Evolutionary conservation across 345 rosid genomes (phyloP).

Genomic region (Rhizophora mangle): DNA sequence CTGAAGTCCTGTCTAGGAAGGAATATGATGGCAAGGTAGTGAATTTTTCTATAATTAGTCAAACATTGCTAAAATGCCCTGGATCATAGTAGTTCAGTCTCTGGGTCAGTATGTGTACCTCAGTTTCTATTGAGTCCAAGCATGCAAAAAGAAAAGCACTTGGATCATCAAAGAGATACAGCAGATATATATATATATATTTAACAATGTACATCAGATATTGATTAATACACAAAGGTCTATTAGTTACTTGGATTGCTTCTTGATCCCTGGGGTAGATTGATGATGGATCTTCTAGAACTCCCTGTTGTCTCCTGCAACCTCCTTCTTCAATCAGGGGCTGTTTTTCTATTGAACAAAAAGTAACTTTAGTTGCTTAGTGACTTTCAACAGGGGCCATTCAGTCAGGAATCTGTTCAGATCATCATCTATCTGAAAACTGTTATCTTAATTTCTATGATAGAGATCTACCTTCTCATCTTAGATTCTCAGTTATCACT

Average conservation of each 20-base stretch:
- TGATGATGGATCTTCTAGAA: neutral
- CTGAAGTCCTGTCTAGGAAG: slow-evolving; percentile 61
- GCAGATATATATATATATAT: no score
- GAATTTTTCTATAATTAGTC: neutral
- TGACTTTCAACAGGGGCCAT: no score
- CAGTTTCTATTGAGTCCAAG: neutral
- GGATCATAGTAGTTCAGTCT: neutral
- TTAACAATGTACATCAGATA: no score
- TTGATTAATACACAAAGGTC: no score
- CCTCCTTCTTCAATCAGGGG: neutral
- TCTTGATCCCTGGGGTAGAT: neutral
- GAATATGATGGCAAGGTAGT: slow-evolving; percentile 76
- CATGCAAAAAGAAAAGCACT: neutral
- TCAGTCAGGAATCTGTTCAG: neutral
- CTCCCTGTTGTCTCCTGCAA: neutral
- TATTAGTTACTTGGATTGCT: no score
- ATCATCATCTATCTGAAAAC: no score
- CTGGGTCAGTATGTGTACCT: neutral
- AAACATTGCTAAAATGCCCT: neutral
- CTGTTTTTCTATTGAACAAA: no score
- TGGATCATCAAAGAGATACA: neutral
- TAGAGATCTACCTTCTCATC: no score
- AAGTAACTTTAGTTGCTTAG: neutral
- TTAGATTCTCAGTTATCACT: no score
- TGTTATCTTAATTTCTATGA: no score